These are phyloP conservation scores for Aspergillus piperis DNA, from an alignment of 2,329 filamentous ascomycete species.

Conservation along the genomic window DNA sequence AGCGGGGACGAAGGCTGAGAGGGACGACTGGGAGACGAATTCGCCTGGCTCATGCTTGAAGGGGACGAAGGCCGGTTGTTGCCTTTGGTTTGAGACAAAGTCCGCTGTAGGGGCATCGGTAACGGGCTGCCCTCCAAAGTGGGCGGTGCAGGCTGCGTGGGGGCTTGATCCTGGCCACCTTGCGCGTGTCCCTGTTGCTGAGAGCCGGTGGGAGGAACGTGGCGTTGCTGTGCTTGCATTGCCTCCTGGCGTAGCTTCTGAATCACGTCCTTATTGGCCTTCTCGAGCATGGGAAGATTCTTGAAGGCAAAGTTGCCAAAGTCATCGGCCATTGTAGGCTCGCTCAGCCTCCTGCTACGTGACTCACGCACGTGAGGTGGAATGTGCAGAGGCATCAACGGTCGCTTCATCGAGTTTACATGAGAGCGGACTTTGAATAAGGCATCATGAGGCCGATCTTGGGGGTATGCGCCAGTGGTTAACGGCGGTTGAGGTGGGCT, in stretches of 20 bases:
- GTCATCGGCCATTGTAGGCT: slow-evolving; percentile 84
- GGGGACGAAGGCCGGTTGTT: slow-evolving; percentile 81
- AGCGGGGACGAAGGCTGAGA: slow-evolving; percentile 86
- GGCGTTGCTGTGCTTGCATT: slow-evolving; percentile 67
- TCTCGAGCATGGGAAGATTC: slow-evolving; percentile 92
- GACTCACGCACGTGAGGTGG: slow-evolving; percentile 93
- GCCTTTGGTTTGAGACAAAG: slow-evolving; percentile 78
- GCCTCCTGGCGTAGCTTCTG: slow-evolving; percentile 93
- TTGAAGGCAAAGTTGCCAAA: slow-evolving; percentile 98
- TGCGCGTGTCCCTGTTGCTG: slow-evolving; percentile 27
- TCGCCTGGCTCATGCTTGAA: slow-evolving; percentile 74
- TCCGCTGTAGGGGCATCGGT: slow-evolving; percentile 76
- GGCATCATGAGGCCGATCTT: slow-evolving; percentile 88
- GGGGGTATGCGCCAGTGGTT: slow-evolving; percentile 71
- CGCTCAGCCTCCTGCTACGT: slow-evolving; percentile 83
- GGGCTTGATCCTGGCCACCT: slow-evolving; percentile 17
- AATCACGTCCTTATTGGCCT: slow-evolving; percentile 98
- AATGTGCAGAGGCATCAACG: slow-evolving; percentile 92
- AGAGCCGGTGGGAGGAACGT: slow-evolving; percentile 32
- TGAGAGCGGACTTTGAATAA: slow-evolving; percentile 85
- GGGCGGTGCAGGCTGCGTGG: slow-evolving; percentile 63
- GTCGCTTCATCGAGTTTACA: slow-evolving; percentile 83
- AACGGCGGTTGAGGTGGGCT: slow-evolving; percentile 69
- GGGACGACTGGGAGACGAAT: slow-evolving; percentile 81
- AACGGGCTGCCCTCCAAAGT: slow-evolving; percentile 83